Evolutionary conservation across 2,329 filamentous ascomycete genomes (phyloP), one percentile per base, ranked within the genome.

Genomic region (Botrytis sinoallii): DNA sequence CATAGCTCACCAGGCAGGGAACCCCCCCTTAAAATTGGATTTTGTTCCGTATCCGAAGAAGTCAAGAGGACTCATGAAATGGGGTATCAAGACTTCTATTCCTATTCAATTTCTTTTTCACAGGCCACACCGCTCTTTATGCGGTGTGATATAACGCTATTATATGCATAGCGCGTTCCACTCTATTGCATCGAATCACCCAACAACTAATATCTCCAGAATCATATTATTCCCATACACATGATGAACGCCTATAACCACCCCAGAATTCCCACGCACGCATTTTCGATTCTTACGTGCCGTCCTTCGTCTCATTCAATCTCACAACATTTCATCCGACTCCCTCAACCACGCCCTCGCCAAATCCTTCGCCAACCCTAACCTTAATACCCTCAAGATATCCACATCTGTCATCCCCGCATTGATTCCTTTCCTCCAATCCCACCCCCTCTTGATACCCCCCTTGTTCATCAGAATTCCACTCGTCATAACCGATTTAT

Each of bases 361-460:
- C 79, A 97, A 83, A 77, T 96, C 93, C 81, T 88, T 89, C 22
- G 93, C 92, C 79, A 97, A 82, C 3, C 91, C 92, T 70, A 93
- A 82, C 76, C 95, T 88, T 82, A 97, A 81, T 76, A 91, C 87
- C 76, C 87, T 86, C 74, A 97, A 83, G n/a, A 98, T 85, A 76
- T 95, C 92, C 66, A 86, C 86, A 0, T 90, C 92, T 75, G 84
- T 89, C 29, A 87, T 88, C 18, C 85, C 86, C 44, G 88, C 86
- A 16, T 84, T 81, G 64, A 93, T 84, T 2, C 85, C 86, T 14
- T 83, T 84, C 79, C 89, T 85, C 91, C 92, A 97, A 84, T 90
- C 92, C 93, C 92, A 94, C 20, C 89, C 89, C 71, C 92, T 85
- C 76, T 88, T 86, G 48, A 85, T 82, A 72, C 86, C 83, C n/a